phyloP scores from a whole-genome alignment of 768 basidiomycete genomes.

The Amanita thiersii region DNA sequence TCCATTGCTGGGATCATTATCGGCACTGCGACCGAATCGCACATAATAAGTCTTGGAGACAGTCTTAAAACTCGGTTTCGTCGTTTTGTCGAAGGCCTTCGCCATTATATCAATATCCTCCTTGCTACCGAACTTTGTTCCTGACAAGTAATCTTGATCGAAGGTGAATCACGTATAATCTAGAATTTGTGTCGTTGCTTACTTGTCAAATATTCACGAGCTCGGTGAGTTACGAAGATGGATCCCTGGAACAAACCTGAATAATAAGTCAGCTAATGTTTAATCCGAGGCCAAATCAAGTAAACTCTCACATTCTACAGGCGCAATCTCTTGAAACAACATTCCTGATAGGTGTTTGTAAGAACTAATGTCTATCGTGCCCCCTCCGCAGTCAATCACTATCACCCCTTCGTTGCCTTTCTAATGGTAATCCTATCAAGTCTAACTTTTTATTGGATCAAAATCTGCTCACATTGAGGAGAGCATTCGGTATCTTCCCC shows the following conservation, averaged over 20 bases:
- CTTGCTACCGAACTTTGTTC: conserved; percentile 30
- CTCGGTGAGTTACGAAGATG: conserved; percentile 38
- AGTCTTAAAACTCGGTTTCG: conserved; percentile 36
- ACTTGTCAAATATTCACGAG: conserved; percentile 31
- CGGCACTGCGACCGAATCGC: conserved; percentile 36
- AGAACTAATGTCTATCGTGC: conserved; percentile 6
- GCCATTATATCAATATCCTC: conserved; percentile 35
- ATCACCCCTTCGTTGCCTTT: neutral
- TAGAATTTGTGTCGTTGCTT: conserved; percentile 3
- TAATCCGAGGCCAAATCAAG: too few relatives aligned
- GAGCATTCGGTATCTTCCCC: too few relatives aligned
- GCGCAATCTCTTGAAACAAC: too few relatives aligned
- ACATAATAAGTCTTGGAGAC: conserved; percentile 33
- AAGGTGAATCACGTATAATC: conserved; percentile 15
- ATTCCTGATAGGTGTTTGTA: too few relatives aligned
- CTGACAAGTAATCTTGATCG: conserved; percentile 30
- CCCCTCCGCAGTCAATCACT: conserved; percentile 6
- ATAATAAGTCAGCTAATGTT: too few relatives aligned
- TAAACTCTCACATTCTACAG: too few relatives aligned
- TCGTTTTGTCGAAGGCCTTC: conserved; percentile 35
- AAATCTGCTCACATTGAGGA: too few relatives aligned
- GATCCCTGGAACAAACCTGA: conserved; percentile 43
- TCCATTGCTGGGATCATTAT: conserved; percentile 28
- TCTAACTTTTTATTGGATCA: too few relatives aligned
- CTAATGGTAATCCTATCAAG: neutral